Percentiles rank a stretch among this genome's conserved stretches.
phyloP scores from a whole-genome alignment of 163 green algal species.

The Scenedesmus sp. region DNA sequence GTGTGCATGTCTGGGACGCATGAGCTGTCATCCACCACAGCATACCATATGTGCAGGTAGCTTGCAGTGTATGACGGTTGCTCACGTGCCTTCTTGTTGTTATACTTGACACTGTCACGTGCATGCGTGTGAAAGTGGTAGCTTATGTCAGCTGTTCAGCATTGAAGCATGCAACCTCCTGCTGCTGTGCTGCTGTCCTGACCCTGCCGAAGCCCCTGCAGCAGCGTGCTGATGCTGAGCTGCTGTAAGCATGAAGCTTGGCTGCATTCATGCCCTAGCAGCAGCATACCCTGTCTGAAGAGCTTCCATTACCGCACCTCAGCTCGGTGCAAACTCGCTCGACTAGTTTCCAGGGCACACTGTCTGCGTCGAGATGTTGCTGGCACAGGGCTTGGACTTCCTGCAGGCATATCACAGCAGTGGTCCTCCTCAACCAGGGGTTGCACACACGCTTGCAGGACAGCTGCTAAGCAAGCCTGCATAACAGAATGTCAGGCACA shows the following conservation, averaged over 20 bases:
- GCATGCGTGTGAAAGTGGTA: background rate
- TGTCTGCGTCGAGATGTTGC: conserved; percentile 5
- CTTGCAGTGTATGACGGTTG: background rate
- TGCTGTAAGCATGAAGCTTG: background rate
- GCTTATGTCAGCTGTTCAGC: no score
- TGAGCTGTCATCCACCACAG: no score
- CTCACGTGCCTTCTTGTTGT: background rate
- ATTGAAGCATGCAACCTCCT: no score
- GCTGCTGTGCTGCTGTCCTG: background rate
- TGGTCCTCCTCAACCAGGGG: background rate
- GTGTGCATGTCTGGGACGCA: no score
- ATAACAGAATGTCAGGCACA: background rate
- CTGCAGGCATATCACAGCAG: background rate
- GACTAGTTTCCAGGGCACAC: conserved; percentile 39
- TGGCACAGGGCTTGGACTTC: conserved; percentile 32
- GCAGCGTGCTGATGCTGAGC: background rate
- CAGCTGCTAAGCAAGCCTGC: background rate
- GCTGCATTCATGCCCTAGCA: background rate
- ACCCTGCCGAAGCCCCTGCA: background rate
- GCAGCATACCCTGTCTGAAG: background rate
- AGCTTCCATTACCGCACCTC: background rate
- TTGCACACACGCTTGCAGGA: background rate
- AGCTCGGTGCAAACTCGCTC: background rate
- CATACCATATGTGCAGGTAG: background rate
- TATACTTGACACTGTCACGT: background rate